Evolutionary conservation across 768 basidiomycete genomes (phyloP).

Genomic region (Suillus subaureus): DNA sequence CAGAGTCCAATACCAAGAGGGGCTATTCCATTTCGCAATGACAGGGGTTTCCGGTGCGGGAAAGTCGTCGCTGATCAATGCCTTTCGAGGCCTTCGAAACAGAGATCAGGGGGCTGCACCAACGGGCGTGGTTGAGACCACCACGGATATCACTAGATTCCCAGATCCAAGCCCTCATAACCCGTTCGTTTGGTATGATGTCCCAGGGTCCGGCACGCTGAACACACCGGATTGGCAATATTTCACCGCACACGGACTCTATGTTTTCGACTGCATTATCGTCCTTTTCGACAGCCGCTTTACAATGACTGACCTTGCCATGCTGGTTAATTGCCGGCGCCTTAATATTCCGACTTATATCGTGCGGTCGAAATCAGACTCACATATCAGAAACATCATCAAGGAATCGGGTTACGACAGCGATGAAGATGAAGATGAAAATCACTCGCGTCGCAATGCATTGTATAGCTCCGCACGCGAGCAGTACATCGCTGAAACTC

Average conservation of each 20-base stretch:
- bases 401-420: slow-evolving; percentile 15
- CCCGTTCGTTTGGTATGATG: slow-evolving; percentile 31
- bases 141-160: slow-evolving; percentile 21
- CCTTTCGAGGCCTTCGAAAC: slow-evolving; percentile 31
- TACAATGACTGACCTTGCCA: slow-evolving; percentile 19
- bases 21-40: slow-evolving; percentile 30
- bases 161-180: slow-evolving; percentile 23
- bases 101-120: slow-evolving; percentile 23
- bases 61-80: slow-evolving; percentile 34
- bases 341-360: slow-evolving; percentile 19
- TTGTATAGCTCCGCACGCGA: slow-evolving; percentile 18
- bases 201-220: slow-evolving; percentile 32
- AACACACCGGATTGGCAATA: slow-evolving; percentile 29
- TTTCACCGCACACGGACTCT: slow-evolving; percentile 31
- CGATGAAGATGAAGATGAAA: slow-evolving; percentile 17
- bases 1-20: slow-evolving; percentile 18
- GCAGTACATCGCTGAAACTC: slow-evolving; percentile 24
- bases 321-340: slow-evolving; percentile 18
- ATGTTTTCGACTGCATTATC: slow-evolving; percentile 21
- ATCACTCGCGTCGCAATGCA: slow-evolving; percentile 6
- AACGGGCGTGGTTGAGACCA: slow-evolving; percentile 29
- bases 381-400: slow-evolving; percentile 19
- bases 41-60: slow-evolving; percentile 31
- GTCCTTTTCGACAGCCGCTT: slow-evolving; percentile 23
- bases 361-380: slow-evolving; percentile 22